Evolutionary conservation across 2,329 filamentous ascomycete species (phyloP), one percentile per base, ranked within the genome.

Genomic region (Cylindrodendrum hubeiense): DNA sequence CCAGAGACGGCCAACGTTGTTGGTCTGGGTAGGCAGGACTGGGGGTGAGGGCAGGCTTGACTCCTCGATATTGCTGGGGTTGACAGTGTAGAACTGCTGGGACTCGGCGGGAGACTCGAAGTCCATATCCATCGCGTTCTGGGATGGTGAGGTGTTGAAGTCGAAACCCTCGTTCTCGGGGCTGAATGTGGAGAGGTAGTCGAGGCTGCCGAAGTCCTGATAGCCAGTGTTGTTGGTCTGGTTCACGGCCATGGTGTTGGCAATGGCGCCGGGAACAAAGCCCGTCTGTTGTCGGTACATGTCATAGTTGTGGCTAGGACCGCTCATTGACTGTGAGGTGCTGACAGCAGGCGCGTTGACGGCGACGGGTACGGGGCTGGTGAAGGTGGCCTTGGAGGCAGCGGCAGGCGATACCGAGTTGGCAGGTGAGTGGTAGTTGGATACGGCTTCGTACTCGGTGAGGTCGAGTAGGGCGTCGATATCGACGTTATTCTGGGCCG

Each of bases 231-330:
- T 83, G 75, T 86, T 85, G 47, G 80, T 77, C 76, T 92, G 86
- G 79, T 93, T 94, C 74, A 96, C 88, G 37, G 93, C 92, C 76
- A 96, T 88, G 13, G 95, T 92, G 79, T 89, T 93, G 44, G 91
- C 90, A 68, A 96, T 84, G 56, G 94, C 95, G 67, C 94, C 94
- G 1, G 93, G 91, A 0, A 96, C 93, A 30, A 98, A 90, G 68
- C 95, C 94, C 4, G 96, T 98, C 84, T 98, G 95, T 79, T 99
- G 96, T 83, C 94, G 93, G 84, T 98, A 97, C 77, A 93, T 90
- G 75, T 94, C 93, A 85, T 98, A 98, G 81, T 97, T 93, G 83
- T 98, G 95, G 80, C 94, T 97, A 9, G 96, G 95, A 37, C 90
- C 93, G 51, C 89, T 90, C 76, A 95, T 88, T 21, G 86, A 89